phyloP scores from a whole-genome alignment of 495 filamentous ascomycete species.

The Penicillium crystallinum region DNA sequence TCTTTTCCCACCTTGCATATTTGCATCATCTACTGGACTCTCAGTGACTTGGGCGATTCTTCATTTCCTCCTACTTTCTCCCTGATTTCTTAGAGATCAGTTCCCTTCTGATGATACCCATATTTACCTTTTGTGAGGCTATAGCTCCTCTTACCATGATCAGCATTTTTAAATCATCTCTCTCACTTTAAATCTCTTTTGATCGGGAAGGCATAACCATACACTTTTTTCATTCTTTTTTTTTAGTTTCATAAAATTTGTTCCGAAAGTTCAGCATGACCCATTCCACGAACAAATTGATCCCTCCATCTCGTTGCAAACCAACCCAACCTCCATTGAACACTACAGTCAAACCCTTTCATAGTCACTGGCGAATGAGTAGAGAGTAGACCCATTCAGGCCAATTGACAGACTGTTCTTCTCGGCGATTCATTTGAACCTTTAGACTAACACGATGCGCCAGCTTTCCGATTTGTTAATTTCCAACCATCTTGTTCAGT shows the following conservation, averaged over 20 bases:
- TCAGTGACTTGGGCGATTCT: not conserved
- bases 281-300: too few relatives aligned
- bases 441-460: too few relatives aligned
- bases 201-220: not conserved
- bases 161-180: not conserved
- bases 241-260: not conserved
- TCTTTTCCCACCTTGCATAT: not conserved
- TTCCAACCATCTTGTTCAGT: constrained; percentile 39
- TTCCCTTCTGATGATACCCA: constrained; percentile 37
- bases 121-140: constrained; percentile 11
- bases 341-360: too few relatives aligned
- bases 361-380: too few relatives aligned
- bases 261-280: too few relatives aligned
- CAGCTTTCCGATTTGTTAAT: not conserved
- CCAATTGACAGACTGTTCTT: too few relatives aligned
- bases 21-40: not conserved
- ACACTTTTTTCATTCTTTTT: not conserved
- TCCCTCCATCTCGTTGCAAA: too few relatives aligned
- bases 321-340: too few relatives aligned
- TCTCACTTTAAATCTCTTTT: not conserved
- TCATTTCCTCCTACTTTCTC: constrained; percentile 6
- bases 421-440: too few relatives aligned
- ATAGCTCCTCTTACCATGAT: constrained; percentile 1
- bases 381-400: too few relatives aligned
- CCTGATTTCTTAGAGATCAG: constrained; percentile 2